Evolutionary conservation across 148 eudicot genomes (phyloP), one percentile per base, ranked within the genome.

Genomic region (Oxyria digyna): DNA sequence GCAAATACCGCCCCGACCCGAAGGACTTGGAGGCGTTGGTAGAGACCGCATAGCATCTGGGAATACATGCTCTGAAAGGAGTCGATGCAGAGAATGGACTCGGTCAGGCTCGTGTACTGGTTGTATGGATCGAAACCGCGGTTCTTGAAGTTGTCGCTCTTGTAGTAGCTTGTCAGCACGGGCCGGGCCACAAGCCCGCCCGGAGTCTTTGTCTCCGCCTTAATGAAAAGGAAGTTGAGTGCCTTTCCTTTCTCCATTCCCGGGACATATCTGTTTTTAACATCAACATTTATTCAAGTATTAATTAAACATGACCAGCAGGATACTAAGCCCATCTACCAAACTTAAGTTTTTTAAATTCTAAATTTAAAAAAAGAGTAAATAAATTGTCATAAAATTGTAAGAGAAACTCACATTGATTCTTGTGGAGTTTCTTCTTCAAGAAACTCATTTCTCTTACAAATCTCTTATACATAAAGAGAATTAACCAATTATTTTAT

Each of bases 31-130:
- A 72, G 74, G 23, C 87, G 85, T 72, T 82, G 72, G 49, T 84
- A 62, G 57, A 91, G 87, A 10, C 94, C 97, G n/a, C 91, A 86
- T 0, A 91, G 80, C 97, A 91, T 88, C 65, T 88, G 97, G 4
- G 87, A 72, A 78, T 91, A 88, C 97, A 91, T 91, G 84, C 94
- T 87, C 26, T 91, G 97, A 77, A 74, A 87, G 4, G 91, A 81
- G 70, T 91, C 97, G 0, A 63, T 65, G 62, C 97, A 87, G 0
- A 91, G 84, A 52, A 91, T 79, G 17, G 97, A 81, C 63, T 86
- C 94, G 7, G 77, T 74, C 0, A 94, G 97, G 81, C 94, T 87
- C 0, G 97, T 91, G 77, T 76, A 79, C 0, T 81, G 85, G 32
- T 79, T 84, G 79, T 79, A 91, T 0, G 91, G 95, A 72, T 91